Evolutionary conservation across 768 basidiomycete species (phyloP).

Genomic region (Pulveroboletus ravenelii): DNA sequence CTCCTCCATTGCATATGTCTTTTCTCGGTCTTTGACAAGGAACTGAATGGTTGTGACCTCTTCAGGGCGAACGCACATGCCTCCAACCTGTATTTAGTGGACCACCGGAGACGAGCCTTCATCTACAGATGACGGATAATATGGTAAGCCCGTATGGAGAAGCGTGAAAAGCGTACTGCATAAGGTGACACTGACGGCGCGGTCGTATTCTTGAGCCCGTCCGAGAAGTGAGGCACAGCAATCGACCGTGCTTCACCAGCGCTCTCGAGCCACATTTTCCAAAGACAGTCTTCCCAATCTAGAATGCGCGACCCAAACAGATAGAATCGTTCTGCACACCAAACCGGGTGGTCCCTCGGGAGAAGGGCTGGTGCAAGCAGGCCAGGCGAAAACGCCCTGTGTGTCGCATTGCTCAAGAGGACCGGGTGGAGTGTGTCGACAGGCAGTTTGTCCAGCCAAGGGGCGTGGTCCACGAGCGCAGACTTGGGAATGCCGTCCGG

Average conservation of each 20-base stretch:
- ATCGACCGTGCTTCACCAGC: slow-evolving; percentile 37
- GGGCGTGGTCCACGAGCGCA: slow-evolving; percentile 15
- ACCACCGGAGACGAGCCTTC: slow-evolving; percentile 41
- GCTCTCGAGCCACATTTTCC: slow-evolving; percentile 57
- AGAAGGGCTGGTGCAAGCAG: slow-evolving; percentile 43
- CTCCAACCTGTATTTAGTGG: slow-evolving; percentile 46
- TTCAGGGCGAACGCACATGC: slow-evolving; percentile 47
- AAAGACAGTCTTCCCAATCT: slow-evolving; percentile 65
- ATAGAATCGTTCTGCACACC: slow-evolving; percentile 61
- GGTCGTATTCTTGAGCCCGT: slow-evolving; percentile 5
- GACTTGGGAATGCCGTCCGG: slow-evolving; percentile 39
- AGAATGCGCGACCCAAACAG: slow-evolving; percentile 38
- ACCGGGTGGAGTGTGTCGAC: slow-evolving; percentile 18
- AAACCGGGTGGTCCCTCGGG: slow-evolving; percentile 42
- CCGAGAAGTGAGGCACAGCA: slow-evolving; percentile 7
- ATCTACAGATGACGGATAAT: slow-evolving; percentile 24
- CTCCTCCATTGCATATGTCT: slow-evolving; percentile 51
- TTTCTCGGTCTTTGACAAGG: slow-evolving; percentile 34
- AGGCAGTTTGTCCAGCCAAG: slow-evolving; percentile 14
- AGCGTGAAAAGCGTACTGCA: slow-evolving; percentile 14
- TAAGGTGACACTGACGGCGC: slow-evolving; percentile 11
- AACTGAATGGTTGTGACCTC: slow-evolving; percentile 32
- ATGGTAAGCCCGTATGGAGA: background rate
- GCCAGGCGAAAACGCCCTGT: slow-evolving; percentile 36
- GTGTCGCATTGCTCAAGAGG: slow-evolving; percentile 27